Conservation (phyloP, 2,329 filamentous ascomycete species). For the Periglandula ipomoeae region DNA sequence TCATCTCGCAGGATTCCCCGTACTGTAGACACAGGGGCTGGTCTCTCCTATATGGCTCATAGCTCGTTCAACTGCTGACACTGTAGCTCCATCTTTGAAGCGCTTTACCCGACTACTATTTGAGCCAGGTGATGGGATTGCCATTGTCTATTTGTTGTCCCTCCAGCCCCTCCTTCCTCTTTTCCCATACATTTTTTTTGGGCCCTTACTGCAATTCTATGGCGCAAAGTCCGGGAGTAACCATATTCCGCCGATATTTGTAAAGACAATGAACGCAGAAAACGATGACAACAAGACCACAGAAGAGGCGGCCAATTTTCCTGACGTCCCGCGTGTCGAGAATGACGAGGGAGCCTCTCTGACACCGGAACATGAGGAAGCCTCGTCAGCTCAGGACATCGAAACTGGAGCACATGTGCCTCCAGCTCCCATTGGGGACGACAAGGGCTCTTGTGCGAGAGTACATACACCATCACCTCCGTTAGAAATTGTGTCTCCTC, state of each 20-base stretch:
- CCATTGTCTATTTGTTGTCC: neutral
- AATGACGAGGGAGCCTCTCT: slow-evolving; percentile 2
- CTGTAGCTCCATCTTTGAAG: neutral
- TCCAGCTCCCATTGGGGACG: neutral
- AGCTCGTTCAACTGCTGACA: neutral
- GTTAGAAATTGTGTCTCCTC: slow-evolving; percentile 2
- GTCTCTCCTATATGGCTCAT: neutral
- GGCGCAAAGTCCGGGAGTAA: neutral
- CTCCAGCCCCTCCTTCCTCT: neutral
- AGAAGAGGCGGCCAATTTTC: neutral
- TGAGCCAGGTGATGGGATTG: neutral
- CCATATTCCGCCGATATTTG: neutral
- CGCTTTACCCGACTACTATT: neutral
- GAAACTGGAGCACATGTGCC: neutral
- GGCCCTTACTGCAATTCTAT: too few species aligned
- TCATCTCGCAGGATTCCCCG: neutral
- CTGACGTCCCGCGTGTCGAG: neutral
- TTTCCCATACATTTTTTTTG: neutral
- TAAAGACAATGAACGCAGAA: neutral
- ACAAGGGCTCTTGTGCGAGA: neutral
- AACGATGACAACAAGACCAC: neutral
- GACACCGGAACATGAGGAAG: neutral
- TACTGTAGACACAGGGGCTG: neutral
- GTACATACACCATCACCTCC: neutral
- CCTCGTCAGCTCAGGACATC: neutral